Percentiles rank a stretch among this genome's conserved stretches.
Evolutionary conservation across 2,329 filamentous ascomycete genomes (phyloP).

Genomic region (Colletotrichum abscissum): DNA sequence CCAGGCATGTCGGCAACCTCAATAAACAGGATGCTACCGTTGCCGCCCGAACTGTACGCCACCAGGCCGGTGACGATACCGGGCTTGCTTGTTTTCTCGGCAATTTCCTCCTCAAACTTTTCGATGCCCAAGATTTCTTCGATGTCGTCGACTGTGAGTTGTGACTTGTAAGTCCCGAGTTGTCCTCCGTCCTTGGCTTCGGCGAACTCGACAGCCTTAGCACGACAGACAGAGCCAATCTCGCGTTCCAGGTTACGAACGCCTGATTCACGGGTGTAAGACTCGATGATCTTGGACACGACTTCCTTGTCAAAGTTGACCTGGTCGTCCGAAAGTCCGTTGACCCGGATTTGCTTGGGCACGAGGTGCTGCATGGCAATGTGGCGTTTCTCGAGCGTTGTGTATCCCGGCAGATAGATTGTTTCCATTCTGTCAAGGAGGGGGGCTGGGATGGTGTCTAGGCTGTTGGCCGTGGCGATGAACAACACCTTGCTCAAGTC

Average conservation of each 20-base stretch:
- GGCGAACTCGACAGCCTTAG: slow-evolving; percentile 94
- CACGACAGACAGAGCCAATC: slow-evolving; percentile 92
- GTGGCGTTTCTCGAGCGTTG: slow-evolving; percentile 94
- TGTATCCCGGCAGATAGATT: slow-evolving; percentile 93
- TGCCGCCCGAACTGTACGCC: slow-evolving; percentile 91
- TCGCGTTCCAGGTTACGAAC: slow-evolving; percentile 97
- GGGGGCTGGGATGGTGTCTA: slow-evolving; percentile 95
- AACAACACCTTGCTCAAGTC: slow-evolving; percentile 97
- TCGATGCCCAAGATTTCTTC: slow-evolving; percentile 94
- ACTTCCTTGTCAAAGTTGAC: slow-evolving; percentile 84
- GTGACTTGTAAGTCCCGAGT: slow-evolving; percentile 77
- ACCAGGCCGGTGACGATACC: slow-evolving; percentile 97
- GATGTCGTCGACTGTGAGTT: slow-evolving; percentile 81
- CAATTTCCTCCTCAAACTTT: slow-evolving; percentile 94
- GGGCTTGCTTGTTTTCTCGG: slow-evolving; percentile 84
- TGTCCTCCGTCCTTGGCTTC: slow-evolving; percentile 83
- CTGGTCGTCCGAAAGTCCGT: slow-evolving; percentile 82
- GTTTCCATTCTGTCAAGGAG: slow-evolving; percentile 97
- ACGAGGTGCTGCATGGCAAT: slow-evolving; percentile 95
- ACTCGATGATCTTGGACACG: slow-evolving; percentile 93
- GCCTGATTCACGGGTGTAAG: slow-evolving; percentile 95
- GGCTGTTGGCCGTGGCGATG: slow-evolving; percentile 94
- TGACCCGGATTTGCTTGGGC: slow-evolving; percentile 92
- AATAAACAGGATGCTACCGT: slow-evolving; percentile 97
- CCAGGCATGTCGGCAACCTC: slow-evolving; percentile 98